Evolutionary conservation across 768 basidiomycete species (phyloP).

Genomic region (Boletus pseudopeckii): DNA sequence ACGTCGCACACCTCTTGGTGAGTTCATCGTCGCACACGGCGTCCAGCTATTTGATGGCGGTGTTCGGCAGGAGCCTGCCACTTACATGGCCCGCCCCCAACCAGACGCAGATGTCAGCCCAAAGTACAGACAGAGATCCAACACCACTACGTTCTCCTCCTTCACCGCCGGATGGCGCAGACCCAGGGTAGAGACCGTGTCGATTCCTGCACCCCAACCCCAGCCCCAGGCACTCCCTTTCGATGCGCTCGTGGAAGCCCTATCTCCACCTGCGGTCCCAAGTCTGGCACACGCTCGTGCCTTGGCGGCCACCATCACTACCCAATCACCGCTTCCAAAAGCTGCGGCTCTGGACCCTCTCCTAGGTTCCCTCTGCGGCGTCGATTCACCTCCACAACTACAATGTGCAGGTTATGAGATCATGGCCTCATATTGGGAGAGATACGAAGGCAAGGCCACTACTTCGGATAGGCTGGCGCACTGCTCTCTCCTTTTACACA

Average conservation of each 20-base stretch:
- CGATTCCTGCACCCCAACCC: conserved; percentile 25
- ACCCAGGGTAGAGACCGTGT: conserved; percentile 29
- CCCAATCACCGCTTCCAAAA: conserved; percentile 54
- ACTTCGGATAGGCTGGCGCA: conserved; percentile 62
- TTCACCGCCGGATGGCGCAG: conserved; percentile 40
- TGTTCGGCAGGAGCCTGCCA: conserved; percentile 9
- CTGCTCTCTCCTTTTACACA: conserved; percentile 57
- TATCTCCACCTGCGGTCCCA: conserved; percentile 57
- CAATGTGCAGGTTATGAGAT: conserved; percentile 73
- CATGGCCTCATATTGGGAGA: conserved; percentile 66
- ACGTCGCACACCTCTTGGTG: conserved; percentile 9
- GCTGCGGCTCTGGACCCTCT: conserved; percentile 55
- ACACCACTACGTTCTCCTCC: conserved; percentile 40
- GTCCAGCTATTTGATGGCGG: conserved; percentile 1
- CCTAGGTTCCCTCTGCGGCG: conserved; percentile 54
- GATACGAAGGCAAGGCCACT: conserved; percentile 43
- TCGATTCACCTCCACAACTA: conserved; percentile 50
- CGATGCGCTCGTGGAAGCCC: conserved; percentile 46
- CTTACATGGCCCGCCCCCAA: conserved; percentile 31
- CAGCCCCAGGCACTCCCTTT: conserved; percentile 29
- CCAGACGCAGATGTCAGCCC: conserved; percentile 30
- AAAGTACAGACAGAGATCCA: conserved; percentile 39
- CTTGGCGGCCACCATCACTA: conserved; percentile 49
- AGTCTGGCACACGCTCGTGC: conserved; percentile 61
- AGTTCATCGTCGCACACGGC: conserved; percentile 5